Conservation (phyloP, 169 alveolate genomes). For the Plasmodium blacklocki region DNA sequence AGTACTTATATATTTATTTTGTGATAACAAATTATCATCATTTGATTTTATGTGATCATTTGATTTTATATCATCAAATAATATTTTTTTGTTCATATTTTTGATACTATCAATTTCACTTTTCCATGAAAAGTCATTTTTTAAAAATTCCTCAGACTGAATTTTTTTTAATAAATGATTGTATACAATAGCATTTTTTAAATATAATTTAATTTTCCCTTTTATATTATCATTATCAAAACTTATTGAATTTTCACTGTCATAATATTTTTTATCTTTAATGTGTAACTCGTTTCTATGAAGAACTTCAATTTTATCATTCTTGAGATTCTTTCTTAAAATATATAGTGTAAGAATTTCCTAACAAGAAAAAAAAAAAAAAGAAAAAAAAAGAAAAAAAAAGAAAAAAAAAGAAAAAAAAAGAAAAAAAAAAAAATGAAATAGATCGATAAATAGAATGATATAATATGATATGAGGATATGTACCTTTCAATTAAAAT, state of each 20-base stretch:
- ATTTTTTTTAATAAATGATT: slow-evolving; percentile 49
- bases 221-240: slow-evolving; percentile 60
- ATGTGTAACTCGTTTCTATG: slow-evolving; percentile 58
- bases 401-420: neutral
- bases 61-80: neutral
- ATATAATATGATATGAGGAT: no score
- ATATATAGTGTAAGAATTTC: slow-evolving; percentile 36
- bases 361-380: slow-evolving; percentile 18
- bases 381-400: neutral
- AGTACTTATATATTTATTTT: slow-evolving; percentile 20
- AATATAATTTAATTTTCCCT: slow-evolving; percentile 71
- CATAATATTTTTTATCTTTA: slow-evolving; percentile 49
- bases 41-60: neutral
- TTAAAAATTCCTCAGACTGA: slow-evolving; percentile 28
- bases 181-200: slow-evolving; percentile 60
- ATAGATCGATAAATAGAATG: no score
- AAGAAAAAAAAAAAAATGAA: neutral
- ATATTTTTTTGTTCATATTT: neutral
- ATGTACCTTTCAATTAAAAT: no score
- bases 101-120: neutral
- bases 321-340: slow-evolving; percentile 33
- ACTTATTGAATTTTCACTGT: slow-evolving; percentile 40
- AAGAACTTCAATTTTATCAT: slow-evolving; percentile 47
- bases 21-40: slow-evolving; percentile 4
- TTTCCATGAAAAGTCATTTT: slow-evolving; percentile 20